Evolutionary conservation across 106 monocot species (phyloP), one percentile per base, ranked within the genome.

Genomic region (Platanthera zijinensis): DNA sequence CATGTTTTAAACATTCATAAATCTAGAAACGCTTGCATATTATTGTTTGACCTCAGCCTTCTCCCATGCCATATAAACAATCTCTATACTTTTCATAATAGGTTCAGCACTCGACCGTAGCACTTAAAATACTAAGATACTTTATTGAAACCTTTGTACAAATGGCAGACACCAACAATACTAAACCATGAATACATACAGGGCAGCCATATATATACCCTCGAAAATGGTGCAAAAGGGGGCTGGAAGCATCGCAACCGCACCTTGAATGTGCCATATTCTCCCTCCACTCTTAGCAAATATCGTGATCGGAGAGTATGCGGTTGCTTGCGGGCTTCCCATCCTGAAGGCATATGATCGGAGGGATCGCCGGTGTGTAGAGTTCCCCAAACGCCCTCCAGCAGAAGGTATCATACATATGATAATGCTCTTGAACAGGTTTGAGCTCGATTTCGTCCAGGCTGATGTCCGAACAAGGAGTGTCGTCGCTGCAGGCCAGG

Each of bases 401-500:
- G 78, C 96, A 96, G 78, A 85, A 96, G 12, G 92, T 85, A 5
- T 90, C 84, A 12, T 89, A 87, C 84, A 90, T 84, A 57, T 89
- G 92, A 74, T 87, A 89, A 5, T 77, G 80, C 68, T 88, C 87
- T 84, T 85, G 78, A 11, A 87, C 22, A 8, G 92, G 92, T 50
- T 82, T 47, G 61, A 96, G 89, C 73, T 90, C 78, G 14, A 93
- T 81, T 10, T 86, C 81, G 10, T 77, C 83, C 25, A 96, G 85
- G 73, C 72, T 85, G 28, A 96, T 86, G 64, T 89, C 92, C 22
- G 96, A 78, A 68, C 96, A 96, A 32, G 96, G 96, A 14, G 59
- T 63, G 66, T 74, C 76, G 28, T 96, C 96, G 28, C 92, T 93
- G 89, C 96, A 96, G 47, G 96, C 96, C 52, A 96, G 84, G 78